Evolutionary conservation across 2,329 filamentous ascomycete genomes (phyloP).

Genomic region (Fusarium heterosporum): DNA sequence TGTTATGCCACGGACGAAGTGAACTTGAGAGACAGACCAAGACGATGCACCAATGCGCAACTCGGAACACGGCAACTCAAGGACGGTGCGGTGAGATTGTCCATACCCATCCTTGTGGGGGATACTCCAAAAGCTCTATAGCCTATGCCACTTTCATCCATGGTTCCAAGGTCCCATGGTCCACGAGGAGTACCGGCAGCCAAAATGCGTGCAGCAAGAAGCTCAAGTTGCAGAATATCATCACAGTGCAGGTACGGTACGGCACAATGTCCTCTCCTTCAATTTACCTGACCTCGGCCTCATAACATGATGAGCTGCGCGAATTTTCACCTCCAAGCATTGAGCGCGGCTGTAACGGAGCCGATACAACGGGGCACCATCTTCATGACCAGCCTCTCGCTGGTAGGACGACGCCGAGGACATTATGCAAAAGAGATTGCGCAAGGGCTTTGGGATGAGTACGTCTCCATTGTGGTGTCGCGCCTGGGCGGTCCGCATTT

Average conservation of each 20-base stretch:
- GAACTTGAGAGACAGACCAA: background rate
- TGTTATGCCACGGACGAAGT: constrained; percentile 3
- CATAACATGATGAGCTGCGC: constrained; percentile 28
- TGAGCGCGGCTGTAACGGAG: constrained; percentile 19
- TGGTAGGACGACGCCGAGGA: constrained; percentile 6
- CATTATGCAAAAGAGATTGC: constrained; percentile 34
- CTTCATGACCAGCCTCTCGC: constrained; percentile 1
- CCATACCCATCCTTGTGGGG: constrained; percentile 41
- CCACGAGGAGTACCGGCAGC: constrained; percentile 14
- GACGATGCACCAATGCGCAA: constrained; percentile 25
- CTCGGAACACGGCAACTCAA: constrained; percentile 48
- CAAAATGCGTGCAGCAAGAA: constrained; percentile 22
- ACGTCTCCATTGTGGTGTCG: constrained; percentile 19
- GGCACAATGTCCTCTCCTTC: background rate
- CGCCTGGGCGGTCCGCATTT: constrained; percentile 1
- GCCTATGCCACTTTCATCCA: constrained; percentile 33
- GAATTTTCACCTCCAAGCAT: constrained; percentile 32
- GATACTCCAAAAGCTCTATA: constrained; percentile 33
- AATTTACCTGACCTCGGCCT: background rate
- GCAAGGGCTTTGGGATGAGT: constrained; percentile 22
- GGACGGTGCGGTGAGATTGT: constrained; percentile 45
- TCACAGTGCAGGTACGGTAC: constrained; percentile 32
- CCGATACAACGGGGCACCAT: constrained; percentile 9
- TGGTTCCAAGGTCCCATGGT: constrained; percentile 29
- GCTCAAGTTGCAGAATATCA: constrained; percentile 10